Base-by-base conservation (phyloP, 108 stramenopile species). In the Cyclotella sp. region DNA sequence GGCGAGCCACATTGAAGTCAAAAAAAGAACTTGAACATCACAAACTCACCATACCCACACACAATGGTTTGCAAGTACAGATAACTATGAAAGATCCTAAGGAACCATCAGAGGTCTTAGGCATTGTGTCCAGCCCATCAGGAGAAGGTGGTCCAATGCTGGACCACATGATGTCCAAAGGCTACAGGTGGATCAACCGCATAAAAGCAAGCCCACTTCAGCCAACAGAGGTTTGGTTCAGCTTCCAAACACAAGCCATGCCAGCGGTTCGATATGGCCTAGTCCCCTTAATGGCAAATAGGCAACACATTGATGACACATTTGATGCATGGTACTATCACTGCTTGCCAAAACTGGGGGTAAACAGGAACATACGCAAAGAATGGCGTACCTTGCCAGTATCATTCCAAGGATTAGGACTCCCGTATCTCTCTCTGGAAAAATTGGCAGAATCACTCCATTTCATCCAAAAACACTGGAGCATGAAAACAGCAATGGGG, bases 391-490 rank as follows among this genome's bases (percentile, higher is more conserved):
- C 34, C 28, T 29, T 68, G 29, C 51, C 67, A 10, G 0, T 1
- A 27, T 8, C 15, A 0, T 68, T 22, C 51, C 67, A 68, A 68
- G 67, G 67, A 1, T 28, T 68, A 0, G 67, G 67, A 3, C 29
- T 68, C 3, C 67, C 67, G 6, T 64, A 64, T 24, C 39, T 64
- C n/a, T 16, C 47, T 3, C 34, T 55, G 0, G 34, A 62, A 3
- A 47, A 52, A 16, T 49, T 75, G 0, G 53, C 73, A 0, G 29
- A 51, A 0, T 62, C 61, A 15, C 41, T 75, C 0, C 5, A 4
- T 3, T 57, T 63, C 28, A 18, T 75, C 9, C 63, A 55, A 26
- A 22, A 53, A 6, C 34, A 28, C 41, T 75, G 73, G 73, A 47
- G 34, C 13, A 42, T 52, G 7, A 0, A 3, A 16, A 24, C 40